phyloP scores from a whole-genome alignment of 108 stramenopile genomes.

The Cyclotella baltica region DNA sequence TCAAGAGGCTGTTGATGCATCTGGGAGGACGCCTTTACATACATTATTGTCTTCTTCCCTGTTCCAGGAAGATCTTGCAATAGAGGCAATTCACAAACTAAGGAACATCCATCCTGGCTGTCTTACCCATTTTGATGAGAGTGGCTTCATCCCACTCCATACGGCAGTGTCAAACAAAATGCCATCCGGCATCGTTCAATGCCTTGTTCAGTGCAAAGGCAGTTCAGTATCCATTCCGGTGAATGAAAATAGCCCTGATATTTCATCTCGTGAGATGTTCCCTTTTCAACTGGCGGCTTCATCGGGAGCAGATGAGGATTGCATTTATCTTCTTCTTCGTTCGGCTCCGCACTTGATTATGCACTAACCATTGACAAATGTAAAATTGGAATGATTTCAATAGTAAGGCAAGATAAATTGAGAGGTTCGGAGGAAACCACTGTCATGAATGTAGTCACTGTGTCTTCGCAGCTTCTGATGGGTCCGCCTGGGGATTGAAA shows the following conservation, averaged over 20 bases:
- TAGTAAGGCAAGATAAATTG: no score
- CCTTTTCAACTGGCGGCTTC: conserved; percentile 25
- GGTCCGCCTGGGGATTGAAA: no score
- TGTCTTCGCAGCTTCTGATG: no score
- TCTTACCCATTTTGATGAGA: conserved; percentile 14
- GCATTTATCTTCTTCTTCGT: conserved; percentile 8
- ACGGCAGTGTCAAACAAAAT: conserved; percentile 16
- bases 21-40: conserved; percentile 6
- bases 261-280: conserved; percentile 10
- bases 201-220: conserved; percentile 7
- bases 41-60: neutral
- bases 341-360: conserved; percentile 5
- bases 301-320: neutral
- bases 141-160: conserved; percentile 32
- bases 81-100: conserved; percentile 4
- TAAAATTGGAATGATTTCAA: no score
- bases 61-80: neutral
- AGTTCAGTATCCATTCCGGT: conserved; percentile 7
- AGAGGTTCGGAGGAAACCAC: no score
- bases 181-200: neutral
- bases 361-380: neutral
- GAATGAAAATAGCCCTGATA: neutral
- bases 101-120: neutral
- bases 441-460: no score
- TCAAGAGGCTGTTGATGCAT: neutral